phyloP scores from a whole-genome alignment of 1,284 basidiomycete genomes.

The Meripilus lineatus region DNA sequence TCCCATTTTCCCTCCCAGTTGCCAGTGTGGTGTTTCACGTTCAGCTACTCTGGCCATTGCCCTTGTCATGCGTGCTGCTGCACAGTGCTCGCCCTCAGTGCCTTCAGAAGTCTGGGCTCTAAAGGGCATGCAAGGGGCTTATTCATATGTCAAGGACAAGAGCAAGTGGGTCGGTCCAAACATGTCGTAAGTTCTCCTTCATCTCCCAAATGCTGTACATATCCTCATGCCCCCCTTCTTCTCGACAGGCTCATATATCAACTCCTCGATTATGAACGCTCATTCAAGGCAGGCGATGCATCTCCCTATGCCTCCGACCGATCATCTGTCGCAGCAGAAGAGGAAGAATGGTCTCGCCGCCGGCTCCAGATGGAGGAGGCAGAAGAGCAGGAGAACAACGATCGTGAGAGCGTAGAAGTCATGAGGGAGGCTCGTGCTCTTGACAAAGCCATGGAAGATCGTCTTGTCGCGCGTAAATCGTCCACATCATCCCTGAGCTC shows the following conservation, averaged over 20 bases:
- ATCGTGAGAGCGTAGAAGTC: conserved; percentile 51
- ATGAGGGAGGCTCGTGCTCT: conserved; percentile 71
- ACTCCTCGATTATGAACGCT: conserved; percentile 89
- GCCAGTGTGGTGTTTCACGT: conserved; percentile 94
- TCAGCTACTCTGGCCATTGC: conserved; percentile 93
- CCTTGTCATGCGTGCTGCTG: conserved; percentile 91
- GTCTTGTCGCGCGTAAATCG: conserved; percentile 65
- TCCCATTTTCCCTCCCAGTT: conserved; percentile 62
- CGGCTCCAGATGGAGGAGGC: conserved; percentile 62
- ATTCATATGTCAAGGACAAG: conserved; percentile 86
- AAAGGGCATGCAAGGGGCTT: conserved; percentile 90
- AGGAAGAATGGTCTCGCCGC: conserved; percentile 80
- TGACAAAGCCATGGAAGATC: conserved; percentile 80
- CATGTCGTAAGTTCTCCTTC: conserved; percentile 73
- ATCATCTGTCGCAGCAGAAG: conserved; percentile 55
- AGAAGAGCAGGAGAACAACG: conserved; percentile 40
- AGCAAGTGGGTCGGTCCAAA: conserved; percentile 90
- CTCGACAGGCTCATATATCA: conserved; percentile 86
- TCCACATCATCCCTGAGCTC: conserved; percentile 64
- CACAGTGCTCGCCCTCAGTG: conserved; percentile 60
- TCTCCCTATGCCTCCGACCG: conserved; percentile 49
- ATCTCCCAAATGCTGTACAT: background rate
- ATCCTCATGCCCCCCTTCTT: background rate
- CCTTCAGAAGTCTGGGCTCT: conserved; percentile 75
- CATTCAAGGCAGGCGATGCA: conserved; percentile 49